Evolutionary conservation across 2,329 filamentous ascomycete genomes (phyloP).

Genomic region (Didymosphaeria variabile): DNA sequence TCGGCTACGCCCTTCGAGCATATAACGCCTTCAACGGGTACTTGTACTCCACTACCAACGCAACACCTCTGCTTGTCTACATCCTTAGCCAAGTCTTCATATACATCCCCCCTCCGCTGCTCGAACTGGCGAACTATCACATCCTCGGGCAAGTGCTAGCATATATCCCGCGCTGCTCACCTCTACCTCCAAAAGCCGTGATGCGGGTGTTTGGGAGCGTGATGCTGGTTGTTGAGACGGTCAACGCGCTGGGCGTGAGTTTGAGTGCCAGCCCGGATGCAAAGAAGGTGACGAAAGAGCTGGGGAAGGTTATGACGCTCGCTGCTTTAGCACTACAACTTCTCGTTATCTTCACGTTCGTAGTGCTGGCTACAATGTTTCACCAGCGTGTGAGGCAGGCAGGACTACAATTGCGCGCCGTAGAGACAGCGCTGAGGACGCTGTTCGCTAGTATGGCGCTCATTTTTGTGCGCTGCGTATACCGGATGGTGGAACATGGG

Average conservation of each 20-base stretch:
- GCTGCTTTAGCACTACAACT: slow-evolving; percentile 58
- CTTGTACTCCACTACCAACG: slow-evolving; percentile 53
- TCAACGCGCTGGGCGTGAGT: slow-evolving; percentile 58
- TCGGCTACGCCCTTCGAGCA: slow-evolving; percentile 62
- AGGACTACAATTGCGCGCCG: slow-evolving; percentile 53
- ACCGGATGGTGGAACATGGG: slow-evolving; percentile 61
- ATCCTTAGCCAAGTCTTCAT: slow-evolving; percentile 45
- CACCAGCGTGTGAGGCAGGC: slow-evolving; percentile 49
- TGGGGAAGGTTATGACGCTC: slow-evolving; percentile 56
- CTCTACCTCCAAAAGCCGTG: slow-evolving; percentile 61
- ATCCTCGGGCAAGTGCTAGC: slow-evolving; percentile 65
- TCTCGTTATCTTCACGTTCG: slow-evolving; percentile 55
- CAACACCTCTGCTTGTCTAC: slow-evolving; percentile 47
- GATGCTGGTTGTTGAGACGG: slow-evolving; percentile 58
- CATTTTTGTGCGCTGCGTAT: slow-evolving; percentile 57
- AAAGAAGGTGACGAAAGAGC: slow-evolving; percentile 38
- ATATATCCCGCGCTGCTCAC: slow-evolving; percentile 60
- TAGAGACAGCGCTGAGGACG: slow-evolving; percentile 48
- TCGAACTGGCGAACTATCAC: slow-evolving; percentile 63
- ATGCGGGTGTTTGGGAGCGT: slow-evolving; percentile 64
- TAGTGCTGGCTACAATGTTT: slow-evolving; percentile 53
- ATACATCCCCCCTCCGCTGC: slow-evolving; percentile 51
- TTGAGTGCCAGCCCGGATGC: slow-evolving; percentile 48
- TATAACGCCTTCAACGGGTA: slow-evolving; percentile 59
- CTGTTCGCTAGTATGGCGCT: slow-evolving; percentile 55